Percentiles rank a stretch among this genome's conserved stretches.
Evolutionary conservation across 495 filamentous ascomycete species (phyloP).

Genomic region (Chaetomium cochliodes): DNA sequence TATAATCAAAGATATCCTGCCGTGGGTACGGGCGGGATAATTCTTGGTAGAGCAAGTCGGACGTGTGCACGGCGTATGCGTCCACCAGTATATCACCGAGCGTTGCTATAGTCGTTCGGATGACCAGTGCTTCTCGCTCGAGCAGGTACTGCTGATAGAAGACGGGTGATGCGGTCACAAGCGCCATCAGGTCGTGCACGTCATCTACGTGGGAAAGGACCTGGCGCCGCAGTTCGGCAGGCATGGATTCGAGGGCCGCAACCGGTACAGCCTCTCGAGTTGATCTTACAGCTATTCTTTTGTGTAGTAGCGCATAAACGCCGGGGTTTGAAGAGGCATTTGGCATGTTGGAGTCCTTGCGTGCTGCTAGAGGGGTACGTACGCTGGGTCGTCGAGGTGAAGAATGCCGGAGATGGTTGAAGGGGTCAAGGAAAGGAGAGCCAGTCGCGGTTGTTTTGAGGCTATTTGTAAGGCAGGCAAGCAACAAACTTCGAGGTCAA

Average conservation of each 20-base stretch:
- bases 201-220: constrained; percentile 22
- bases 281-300: background rate
- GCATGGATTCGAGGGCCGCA: constrained; percentile 7
- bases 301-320: background rate
- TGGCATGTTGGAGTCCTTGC: too few relatives aligned
- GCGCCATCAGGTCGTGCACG: constrained; percentile 22
- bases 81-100: constrained; percentile 25
- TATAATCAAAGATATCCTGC: constrained; percentile 12
- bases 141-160: constrained; percentile 35
- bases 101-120: constrained; percentile 12
- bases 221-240: constrained; percentile 18
- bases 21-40: background rate
- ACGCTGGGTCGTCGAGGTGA: too few relatives aligned
- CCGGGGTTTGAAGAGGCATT: too few relatives aligned
- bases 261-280: background rate
- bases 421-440: too few relatives aligned
- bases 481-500: too few relatives aligned
- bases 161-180: constrained; percentile 32
- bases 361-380: too few relatives aligned
- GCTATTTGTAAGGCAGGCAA: too few relatives aligned
- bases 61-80: constrained; percentile 23
- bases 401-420: too few relatives aligned
- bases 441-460: too few relatives aligned
- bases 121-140: constrained; percentile 22
- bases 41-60: background rate